phyloP scores from a whole-genome alignment of 257 asterid genomes.

The Oldenlandia corymbosa region DNA sequence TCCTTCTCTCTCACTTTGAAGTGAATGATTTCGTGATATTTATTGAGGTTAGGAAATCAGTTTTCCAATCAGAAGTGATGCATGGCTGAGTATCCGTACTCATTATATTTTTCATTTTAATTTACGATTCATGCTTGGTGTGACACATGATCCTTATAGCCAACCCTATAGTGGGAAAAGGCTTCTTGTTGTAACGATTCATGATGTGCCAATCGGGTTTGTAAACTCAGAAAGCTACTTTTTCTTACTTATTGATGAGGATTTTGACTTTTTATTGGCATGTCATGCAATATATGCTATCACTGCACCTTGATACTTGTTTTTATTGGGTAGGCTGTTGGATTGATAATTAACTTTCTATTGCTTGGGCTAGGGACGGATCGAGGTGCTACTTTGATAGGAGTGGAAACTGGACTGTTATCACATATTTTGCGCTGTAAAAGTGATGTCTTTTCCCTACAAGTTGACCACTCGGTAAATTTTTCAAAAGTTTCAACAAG shows the following conservation, averaged over 20 bases:
- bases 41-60: not conserved
- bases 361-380: constrained; percentile 55
- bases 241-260: not conserved
- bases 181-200: too few species aligned
- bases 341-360: constrained; percentile 8
- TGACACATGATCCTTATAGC: too few species aligned
- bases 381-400: constrained; percentile 63
- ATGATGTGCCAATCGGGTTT: too few species aligned
- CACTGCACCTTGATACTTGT: not conserved
- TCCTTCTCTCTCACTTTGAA: not conserved
- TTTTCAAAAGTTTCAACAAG: not conserved
- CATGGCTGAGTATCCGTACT: too few species aligned
- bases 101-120: too few species aligned
- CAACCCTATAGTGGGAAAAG: too few species aligned
- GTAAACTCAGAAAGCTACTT: too few species aligned
- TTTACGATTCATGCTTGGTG: too few species aligned
- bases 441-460: constrained; percentile 73
- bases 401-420: constrained; percentile 53
- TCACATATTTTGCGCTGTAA: constrained; percentile 55
- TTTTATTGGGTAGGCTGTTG: not conserved
- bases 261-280: not conserved
- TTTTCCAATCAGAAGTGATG: too few species aligned
- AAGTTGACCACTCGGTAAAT: constrained; percentile 53
- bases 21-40: not conserved
- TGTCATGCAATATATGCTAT: not conserved